Evolutionary conservation across 331 rosid species (phyloP).

Genomic region (Acacia concinna): DNA sequence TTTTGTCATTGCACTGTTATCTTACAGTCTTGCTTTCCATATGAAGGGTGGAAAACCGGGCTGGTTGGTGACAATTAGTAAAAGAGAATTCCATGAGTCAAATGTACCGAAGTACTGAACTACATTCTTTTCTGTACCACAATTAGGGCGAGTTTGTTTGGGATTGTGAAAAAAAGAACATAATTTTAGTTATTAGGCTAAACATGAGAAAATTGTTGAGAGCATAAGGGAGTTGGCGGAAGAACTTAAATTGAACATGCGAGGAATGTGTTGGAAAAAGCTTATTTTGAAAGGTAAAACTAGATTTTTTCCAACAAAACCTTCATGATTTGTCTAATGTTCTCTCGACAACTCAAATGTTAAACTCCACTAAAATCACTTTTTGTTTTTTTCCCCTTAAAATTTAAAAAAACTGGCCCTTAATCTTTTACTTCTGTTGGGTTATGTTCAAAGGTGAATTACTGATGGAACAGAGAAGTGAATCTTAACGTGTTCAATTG

Average conservation of each 20-base stretch:
- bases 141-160: background rate
- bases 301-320: background rate
- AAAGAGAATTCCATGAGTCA: background rate
- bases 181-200: background rate
- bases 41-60: background rate
- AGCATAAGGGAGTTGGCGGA: background rate
- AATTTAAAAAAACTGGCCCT: background rate
- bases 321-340: background rate
- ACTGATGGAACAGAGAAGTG: background rate
- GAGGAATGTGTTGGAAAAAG: background rate
- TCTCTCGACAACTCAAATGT: background rate
- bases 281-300: background rate
- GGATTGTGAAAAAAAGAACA: background rate
- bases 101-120: background rate
- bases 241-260: background rate
- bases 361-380: background rate
- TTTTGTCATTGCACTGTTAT: background rate
- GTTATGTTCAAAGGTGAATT: constrained; percentile 11
- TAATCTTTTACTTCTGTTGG: background rate
- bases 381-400: background rate
- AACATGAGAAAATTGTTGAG: background rate
- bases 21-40: background rate
- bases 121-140: background rate
- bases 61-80: background rate
- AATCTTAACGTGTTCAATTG: background rate